phyloP scores from a whole-genome alignment of 441 rosid genomes.

The Syzygium malaccense region DNA sequence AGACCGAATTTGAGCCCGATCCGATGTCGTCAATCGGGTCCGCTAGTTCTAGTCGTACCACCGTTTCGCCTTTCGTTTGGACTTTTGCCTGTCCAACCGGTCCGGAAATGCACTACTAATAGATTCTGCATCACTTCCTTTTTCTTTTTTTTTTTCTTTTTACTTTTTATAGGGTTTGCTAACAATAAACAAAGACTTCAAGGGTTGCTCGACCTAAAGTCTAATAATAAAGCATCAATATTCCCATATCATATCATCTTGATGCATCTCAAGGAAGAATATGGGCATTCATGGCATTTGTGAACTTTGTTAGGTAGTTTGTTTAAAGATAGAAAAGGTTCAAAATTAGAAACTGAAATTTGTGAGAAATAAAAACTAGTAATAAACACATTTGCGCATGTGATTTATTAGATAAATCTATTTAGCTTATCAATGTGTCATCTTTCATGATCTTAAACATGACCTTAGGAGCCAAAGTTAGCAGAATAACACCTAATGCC shows the following conservation, averaged over 20 bases:
- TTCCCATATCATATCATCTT: neutral
- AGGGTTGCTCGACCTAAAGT: neutral
- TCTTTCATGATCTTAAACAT: neutral
- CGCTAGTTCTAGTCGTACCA: too few relatives aligned
- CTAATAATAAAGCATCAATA: neutral
- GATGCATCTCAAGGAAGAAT: neutral
- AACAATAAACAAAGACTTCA: neutral
- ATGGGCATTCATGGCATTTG: neutral
- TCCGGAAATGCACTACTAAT: too few relatives aligned
- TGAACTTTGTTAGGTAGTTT: neutral
- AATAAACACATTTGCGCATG: neutral
- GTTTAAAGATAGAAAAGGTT: neutral
- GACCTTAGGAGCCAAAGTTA: neutral
- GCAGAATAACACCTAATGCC: neutral
- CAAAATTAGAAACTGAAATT: neutral
- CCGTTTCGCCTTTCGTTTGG: too few relatives aligned
- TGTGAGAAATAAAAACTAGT: neutral
- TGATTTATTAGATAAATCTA: neutral
- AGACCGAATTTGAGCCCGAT: too few relatives aligned
- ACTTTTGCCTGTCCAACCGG: too few relatives aligned
- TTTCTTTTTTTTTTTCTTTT: too few relatives aligned
- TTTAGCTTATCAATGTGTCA: neutral
- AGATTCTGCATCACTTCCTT: neutral
- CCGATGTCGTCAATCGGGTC: too few relatives aligned
- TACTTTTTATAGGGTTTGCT: neutral